phyloP scores from a whole-genome alignment of 1,284 basidiomycete genomes.

The Leccinum fallax region DNA sequence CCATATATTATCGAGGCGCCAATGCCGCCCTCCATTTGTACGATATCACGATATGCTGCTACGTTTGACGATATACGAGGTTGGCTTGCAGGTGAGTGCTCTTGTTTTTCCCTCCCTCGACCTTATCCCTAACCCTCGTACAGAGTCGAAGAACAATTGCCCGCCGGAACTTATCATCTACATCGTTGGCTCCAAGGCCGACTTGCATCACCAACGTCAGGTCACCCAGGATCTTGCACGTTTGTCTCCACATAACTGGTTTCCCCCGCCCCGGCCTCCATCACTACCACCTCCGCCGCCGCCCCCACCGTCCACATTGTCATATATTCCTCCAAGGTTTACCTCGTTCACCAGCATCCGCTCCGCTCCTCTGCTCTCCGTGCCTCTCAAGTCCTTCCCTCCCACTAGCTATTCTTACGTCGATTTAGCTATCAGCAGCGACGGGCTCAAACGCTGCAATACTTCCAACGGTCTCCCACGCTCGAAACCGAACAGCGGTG shows the following conservation, averaged over 20 bases:
- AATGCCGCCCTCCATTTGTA: constrained; percentile 96
- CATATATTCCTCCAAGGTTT: constrained; percentile 84
- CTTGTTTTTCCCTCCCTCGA: constrained; percentile 1
- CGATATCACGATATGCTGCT: constrained; percentile 89
- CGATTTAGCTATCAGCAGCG: constrained; percentile 46
- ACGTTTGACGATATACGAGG: constrained; percentile 91
- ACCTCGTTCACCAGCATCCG: constrained; percentile 78
- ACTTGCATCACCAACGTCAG: constrained; percentile 69
- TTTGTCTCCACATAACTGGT: constrained; percentile 80
- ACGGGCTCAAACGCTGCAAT: constrained; percentile 49
- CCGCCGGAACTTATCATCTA: constrained; percentile 84
- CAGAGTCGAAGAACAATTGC: constrained; percentile 90
- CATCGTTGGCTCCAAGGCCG: constrained; percentile 89
- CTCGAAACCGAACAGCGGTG: constrained; percentile 35
- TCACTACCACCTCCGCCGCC: constrained; percentile 49
- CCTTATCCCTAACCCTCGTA: constrained; percentile 14
- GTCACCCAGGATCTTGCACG: constrained; percentile 82
- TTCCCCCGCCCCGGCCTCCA: constrained; percentile 71
- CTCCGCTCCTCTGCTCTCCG: constrained; percentile 50
- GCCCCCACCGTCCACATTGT: constrained; percentile 65
- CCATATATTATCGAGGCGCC: constrained; percentile 99
- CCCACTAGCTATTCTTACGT: constrained; percentile 56
- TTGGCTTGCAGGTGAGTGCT: constrained; percentile 81
- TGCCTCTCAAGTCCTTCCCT: constrained; percentile 43
- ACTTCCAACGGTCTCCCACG: constrained; percentile 47